Evolutionary conservation across 352 stramenopile species (phyloP).

Genomic region (Globisporangium solare): DNA sequence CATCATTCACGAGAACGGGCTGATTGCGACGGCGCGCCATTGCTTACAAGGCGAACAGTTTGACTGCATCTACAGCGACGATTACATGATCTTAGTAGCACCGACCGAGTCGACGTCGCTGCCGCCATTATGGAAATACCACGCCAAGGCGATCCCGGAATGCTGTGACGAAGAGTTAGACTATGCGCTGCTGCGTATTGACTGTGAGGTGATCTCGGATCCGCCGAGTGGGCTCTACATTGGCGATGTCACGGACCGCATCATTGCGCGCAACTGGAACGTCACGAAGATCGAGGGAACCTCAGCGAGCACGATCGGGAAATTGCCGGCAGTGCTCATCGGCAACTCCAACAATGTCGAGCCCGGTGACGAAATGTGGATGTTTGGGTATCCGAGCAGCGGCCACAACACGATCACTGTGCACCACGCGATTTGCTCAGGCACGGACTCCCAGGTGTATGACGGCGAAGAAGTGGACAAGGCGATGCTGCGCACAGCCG

Average conservation of each 20-base stretch:
- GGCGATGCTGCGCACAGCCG: conserved; percentile 80
- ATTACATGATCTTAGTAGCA: conserved; percentile 85
- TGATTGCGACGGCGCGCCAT: conserved; percentile 77
- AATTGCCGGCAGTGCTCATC: conserved; percentile 72
- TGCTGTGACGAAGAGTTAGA: conserved; percentile 83
- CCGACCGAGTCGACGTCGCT: conserved; percentile 78
- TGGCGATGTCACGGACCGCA: conserved; percentile 83
- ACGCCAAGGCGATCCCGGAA: conserved; percentile 72
- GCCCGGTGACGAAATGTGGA: conserved; percentile 87
- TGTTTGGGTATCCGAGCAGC: conserved; percentile 87
- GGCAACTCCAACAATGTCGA: conserved; percentile 88
- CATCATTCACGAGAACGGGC: conserved; percentile 76
- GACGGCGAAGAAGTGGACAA: conserved; percentile 83
- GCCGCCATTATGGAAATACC: conserved; percentile 82
- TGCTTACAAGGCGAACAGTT: conserved; percentile 83
- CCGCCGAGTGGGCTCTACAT: conserved; percentile 85
- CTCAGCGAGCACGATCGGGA: conserved; percentile 59
- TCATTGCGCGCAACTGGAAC: conserved; percentile 80
- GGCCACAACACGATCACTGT: conserved; percentile 89
- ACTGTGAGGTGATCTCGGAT: conserved; percentile 83
- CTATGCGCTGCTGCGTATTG: conserved; percentile 76
- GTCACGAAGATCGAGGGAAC: conserved; percentile 78
- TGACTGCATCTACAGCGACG: conserved; percentile 83
- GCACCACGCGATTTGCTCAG: conserved; percentile 86
- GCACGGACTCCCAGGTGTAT: conserved; percentile 84